Percentiles rank a stretch among this genome's conserved stretches.
phyloP scores from a whole-genome alignment of 305 asterid genomes.

The Striga hermonthica region DNA sequence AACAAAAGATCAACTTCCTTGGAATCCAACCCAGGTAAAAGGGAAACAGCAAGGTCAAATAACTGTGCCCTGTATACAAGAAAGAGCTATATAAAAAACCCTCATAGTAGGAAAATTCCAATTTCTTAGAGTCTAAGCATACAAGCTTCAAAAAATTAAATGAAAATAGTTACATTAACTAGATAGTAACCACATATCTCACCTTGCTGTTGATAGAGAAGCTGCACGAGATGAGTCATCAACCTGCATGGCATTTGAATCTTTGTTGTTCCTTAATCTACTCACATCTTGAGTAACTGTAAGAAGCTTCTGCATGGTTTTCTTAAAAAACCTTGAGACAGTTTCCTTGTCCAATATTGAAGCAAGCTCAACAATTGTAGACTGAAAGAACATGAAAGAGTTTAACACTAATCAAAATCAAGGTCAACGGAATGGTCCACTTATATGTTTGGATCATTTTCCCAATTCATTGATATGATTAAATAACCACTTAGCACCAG shows the following conservation, averaged over 20 bases:
- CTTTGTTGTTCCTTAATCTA: constrained; percentile 39
- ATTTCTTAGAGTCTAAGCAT: constrained; percentile 22
- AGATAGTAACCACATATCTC: constrained; percentile 17
- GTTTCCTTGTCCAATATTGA: constrained; percentile 65
- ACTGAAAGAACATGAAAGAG: constrained; percentile 43
- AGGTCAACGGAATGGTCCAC: neutral
- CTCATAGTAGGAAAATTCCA: neutral
- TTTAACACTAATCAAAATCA: constrained; percentile 8
- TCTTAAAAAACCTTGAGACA: constrained; percentile 48
- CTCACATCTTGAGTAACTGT: constrained; percentile 54
- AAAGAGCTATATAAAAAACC: constrained; percentile 25
- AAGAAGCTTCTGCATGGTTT: constrained; percentile 67
- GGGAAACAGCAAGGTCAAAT: constrained; percentile 76
- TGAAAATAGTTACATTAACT: neutral
- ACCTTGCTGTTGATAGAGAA: constrained; percentile 59
- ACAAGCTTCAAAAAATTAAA: constrained; percentile 9
- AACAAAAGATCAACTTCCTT: constrained; percentile 64
- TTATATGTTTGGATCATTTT: neutral
- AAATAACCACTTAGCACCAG: constrained; percentile 1
- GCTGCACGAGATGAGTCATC: constrained; percentile 47
- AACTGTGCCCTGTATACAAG: constrained; percentile 64
- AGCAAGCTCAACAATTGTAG: constrained; percentile 71
- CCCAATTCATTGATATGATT: neutral
- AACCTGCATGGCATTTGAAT: constrained; percentile 63
- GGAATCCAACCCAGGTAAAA: constrained; percentile 79